Evolutionary conservation across 1,284 basidiomycete genomes (phyloP).

Genomic region (Amylostereum chailletii): DNA sequence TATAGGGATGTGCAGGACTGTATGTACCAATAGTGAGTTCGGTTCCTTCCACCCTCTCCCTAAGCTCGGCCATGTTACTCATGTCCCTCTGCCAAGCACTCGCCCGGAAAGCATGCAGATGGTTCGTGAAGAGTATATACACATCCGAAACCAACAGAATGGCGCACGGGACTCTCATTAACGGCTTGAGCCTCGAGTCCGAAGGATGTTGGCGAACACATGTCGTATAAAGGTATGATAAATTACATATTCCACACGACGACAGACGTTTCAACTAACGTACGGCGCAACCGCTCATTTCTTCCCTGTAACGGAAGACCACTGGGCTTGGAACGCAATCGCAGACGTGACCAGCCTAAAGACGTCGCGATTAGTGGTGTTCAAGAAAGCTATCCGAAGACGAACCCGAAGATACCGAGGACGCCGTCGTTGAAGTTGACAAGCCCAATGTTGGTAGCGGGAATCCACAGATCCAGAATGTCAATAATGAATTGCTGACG

Average conservation of each 20-base stretch:
- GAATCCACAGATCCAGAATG: slow-evolving; percentile 80
- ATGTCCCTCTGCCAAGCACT: slow-evolving; percentile 36
- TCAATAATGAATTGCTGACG: slow-evolving; percentile 79
- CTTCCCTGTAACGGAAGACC: slow-evolving; percentile 33
- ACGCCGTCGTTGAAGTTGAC: slow-evolving; percentile 81
- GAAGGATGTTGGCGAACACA: too few relatives aligned
- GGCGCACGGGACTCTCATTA: too few relatives aligned
- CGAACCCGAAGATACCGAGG: slow-evolving; percentile 78
- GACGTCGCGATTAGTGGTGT: slow-evolving; percentile 2
- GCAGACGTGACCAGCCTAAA: slow-evolving; percentile 51
- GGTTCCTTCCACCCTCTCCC: neutral
- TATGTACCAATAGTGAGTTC: slow-evolving; percentile 73
- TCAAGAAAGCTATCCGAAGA: slow-evolving; percentile 5
- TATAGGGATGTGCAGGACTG: slow-evolving; percentile 72
- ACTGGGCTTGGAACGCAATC: slow-evolving; percentile 45
- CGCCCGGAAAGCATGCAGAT: slow-evolving; percentile 64
- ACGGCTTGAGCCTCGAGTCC: too few relatives aligned
- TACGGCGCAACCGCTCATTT: too few relatives aligned
- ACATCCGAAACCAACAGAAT: slow-evolving; percentile 39
- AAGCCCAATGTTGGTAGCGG: slow-evolving; percentile 76
- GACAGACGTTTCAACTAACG: too few relatives aligned
- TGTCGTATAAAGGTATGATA: too few relatives aligned
- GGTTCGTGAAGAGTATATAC: slow-evolving; percentile 65
- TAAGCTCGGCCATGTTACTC: neutral
- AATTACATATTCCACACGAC: too few relatives aligned